phyloP scores from a whole-genome alignment of 2,329 filamentous ascomycete genomes.

The Hirsutella rhossiliensis region DNA sequence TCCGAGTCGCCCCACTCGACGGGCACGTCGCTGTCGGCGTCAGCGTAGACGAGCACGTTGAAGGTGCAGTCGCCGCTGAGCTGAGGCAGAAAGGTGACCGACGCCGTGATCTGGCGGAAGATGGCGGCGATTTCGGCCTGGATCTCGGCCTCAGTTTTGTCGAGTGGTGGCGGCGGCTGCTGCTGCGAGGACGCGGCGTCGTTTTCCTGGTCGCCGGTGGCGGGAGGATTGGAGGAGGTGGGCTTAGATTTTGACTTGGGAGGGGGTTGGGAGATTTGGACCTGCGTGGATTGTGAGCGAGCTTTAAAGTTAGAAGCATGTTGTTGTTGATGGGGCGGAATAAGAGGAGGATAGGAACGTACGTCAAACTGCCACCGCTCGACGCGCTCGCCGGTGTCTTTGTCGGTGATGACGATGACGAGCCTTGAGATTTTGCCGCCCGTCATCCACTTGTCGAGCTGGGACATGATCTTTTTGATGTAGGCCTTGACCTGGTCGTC shows the following conservation, averaged over 20 bases:
- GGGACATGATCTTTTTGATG: slow-evolving; percentile 98
- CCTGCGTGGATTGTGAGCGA: slow-evolving; percentile 7
- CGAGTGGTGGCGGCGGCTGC: slow-evolving; percentile 24
- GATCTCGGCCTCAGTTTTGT: slow-evolving; percentile 89
- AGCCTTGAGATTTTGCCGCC: slow-evolving; percentile 95
- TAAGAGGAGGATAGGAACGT: slow-evolving; percentile 10
- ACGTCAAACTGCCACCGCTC: slow-evolving; percentile 99
- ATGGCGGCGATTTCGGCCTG: slow-evolving; percentile 93
- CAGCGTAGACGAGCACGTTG: slow-evolving; percentile 95
- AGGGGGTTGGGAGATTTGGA: slow-evolving; percentile 12
- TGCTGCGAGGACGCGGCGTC: slow-evolving; percentile 21
- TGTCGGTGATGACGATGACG: slow-evolving; percentile 91
- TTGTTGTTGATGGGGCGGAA: neutral
- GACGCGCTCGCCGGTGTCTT: slow-evolving; percentile 91
- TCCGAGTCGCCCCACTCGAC: slow-evolving; percentile 98
- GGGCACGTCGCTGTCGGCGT: slow-evolving; percentile 91
- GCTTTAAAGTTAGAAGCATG: neutral
- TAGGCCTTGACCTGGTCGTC: slow-evolving; percentile 99
- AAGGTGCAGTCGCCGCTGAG: slow-evolving; percentile 87
- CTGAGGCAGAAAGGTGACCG: slow-evolving; percentile 91
- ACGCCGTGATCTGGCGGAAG: slow-evolving; percentile 95
- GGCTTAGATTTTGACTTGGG: slow-evolving; percentile 28
- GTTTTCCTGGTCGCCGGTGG: slow-evolving; percentile 59
- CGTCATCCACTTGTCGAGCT: slow-evolving; percentile 96
- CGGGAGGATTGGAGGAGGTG: slow-evolving; percentile 26